Evolutionary conservation across 2,329 filamentous ascomycete species (phyloP).

Genomic region (Aspergillus ochraceoroseus): DNA sequence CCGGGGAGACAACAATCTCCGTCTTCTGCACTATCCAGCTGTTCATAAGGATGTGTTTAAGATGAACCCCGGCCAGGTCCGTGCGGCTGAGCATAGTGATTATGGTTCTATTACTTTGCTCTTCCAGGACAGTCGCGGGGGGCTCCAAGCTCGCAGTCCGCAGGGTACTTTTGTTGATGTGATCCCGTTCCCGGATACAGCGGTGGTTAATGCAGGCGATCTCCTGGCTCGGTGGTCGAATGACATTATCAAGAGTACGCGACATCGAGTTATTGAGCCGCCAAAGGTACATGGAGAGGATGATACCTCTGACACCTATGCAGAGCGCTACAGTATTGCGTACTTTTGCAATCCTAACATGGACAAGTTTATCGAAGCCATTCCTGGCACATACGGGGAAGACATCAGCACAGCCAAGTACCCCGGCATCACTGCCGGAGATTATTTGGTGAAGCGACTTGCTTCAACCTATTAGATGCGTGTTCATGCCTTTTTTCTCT

Average conservation of each 20-base stretch:
- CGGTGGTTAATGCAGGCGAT: conserved; percentile 87
- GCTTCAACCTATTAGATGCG: conserved; percentile 61
- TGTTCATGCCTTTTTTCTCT: too few relatives aligned
- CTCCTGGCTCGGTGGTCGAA: conserved; percentile 84
- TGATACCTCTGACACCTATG: conserved; percentile 50
- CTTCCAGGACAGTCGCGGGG: conserved; percentile 55
- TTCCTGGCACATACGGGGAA: conserved; percentile 67
- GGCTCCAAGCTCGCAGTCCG: conserved; percentile 62
- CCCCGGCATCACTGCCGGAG: conserved; percentile 66
- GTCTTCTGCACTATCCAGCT: conserved; percentile 71
- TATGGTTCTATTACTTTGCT: conserved; percentile 53
- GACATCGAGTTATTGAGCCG: conserved; percentile 85
- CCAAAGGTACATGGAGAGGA: conserved; percentile 50
- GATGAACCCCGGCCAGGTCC: conserved; percentile 63
- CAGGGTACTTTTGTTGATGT: conserved; percentile 76
- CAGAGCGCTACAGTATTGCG: conserved; percentile 78
- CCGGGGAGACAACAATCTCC: conserved; percentile 64
- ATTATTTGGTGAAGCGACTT: conserved; percentile 75
- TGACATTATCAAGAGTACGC: conserved; percentile 82
- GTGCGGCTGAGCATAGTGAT: conserved; percentile 72
- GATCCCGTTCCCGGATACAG: conserved; percentile 71
- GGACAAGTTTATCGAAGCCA: conserved; percentile 68
- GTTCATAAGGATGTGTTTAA: conserved; percentile 62
- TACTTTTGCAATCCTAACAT: conserved; percentile 91
- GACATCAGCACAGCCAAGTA: conserved; percentile 64